Evolutionary conservation across 495 filamentous ascomycete genomes (phyloP), one percentile per base, ranked within the genome.

Genomic region (Trichocladium uniseriatum): DNA sequence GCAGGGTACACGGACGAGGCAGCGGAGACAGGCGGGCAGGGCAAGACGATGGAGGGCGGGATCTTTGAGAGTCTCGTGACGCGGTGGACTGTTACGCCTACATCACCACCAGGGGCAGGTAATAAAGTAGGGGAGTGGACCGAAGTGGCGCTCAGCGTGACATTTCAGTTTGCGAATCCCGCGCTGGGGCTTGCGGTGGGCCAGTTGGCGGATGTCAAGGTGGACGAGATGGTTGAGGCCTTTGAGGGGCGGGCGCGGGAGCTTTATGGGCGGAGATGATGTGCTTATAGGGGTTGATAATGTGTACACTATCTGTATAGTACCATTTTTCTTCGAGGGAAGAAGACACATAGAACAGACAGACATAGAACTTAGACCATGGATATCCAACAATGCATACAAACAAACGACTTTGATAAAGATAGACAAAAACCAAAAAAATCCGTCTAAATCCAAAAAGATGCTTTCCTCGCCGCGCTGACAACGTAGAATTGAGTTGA

Each of bases 161-260:
- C 79, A 53, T 95, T 87, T 62, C 74, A 79, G 69, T 96, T 97
- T 63, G 72, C 77, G 55, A 96, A 87, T 70, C 85, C 89, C 43
- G 62, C 90, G 55, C 89, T 95, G 74, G 81, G 77, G 48, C 79
- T 80, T 19, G 66, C 95, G 56, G 91, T 88, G 66, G 71, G 80
- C 43, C 83, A 83, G 21, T 77, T 90, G 38, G 86, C 86, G 58
- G 87, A 86, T 36, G 86, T 85, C 68, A 83, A 95, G 58, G 91
- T 86, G 20, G 78, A 76, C 10, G 70, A 84, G 43, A 92, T 98
- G 90, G 83, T 98, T 58, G 80, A 84, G 69, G 92, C 92, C 24
- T 98, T 97, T 75, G 89, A 95, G 73, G 76, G 75, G 70, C 73
- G 87, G 61, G 86, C 86, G 35, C 70, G 72, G 68, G 70, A 76